Conservation (phyloP, 148 eudicot species). For the Cornus florida region DNA sequence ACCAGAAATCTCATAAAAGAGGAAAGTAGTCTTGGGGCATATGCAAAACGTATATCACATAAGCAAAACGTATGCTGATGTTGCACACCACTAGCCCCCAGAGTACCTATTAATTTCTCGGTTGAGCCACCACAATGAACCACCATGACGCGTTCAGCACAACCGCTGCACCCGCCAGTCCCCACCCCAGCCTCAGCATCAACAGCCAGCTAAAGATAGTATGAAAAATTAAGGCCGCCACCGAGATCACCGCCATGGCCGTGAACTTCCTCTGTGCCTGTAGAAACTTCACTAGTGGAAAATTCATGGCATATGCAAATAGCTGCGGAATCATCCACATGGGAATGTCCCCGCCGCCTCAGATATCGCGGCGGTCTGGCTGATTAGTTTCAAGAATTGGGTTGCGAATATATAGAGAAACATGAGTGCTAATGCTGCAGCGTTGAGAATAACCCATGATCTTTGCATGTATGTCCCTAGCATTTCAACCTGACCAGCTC, state of each 20-base stretch:
- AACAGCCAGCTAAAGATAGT: constrained; percentile 35
- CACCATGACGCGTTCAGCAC: constrained; percentile 45
- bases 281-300: constrained; percentile 36
- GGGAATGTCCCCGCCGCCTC: constrained; percentile 29
- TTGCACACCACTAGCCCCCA: too few species aligned
- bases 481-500: constrained; percentile 30
- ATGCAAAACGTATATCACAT: too few species aligned
- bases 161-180: constrained; percentile 35
- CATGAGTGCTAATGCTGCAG: constrained; percentile 7
- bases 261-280: constrained; percentile 46
- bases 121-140: constrained; percentile 25
- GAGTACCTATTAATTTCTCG: too few species aligned
- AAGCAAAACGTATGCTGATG: too few species aligned
- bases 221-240: constrained; percentile 26
- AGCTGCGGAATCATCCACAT: constrained; percentile 46
- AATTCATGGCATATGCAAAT: constrained; percentile 34
- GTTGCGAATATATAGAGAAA: constrained; percentile 23
- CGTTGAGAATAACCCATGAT: constrained; percentile 32
- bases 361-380: constrained; percentile 29
- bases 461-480: constrained; percentile 37
- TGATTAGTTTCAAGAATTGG: constrained; percentile 16
- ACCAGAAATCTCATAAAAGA: too few species aligned
- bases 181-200: constrained; percentile 42
- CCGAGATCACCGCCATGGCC: constrained; percentile 38
- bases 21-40: too few species aligned